A percentile compares a stretch with the other conserved stretches of the same genome.
These are phyloP conservation scores for Ophiocordyceps australis DNA, from an alignment of 2,329 filamentous ascomycete species.

Conservation along the genomic window DNA sequence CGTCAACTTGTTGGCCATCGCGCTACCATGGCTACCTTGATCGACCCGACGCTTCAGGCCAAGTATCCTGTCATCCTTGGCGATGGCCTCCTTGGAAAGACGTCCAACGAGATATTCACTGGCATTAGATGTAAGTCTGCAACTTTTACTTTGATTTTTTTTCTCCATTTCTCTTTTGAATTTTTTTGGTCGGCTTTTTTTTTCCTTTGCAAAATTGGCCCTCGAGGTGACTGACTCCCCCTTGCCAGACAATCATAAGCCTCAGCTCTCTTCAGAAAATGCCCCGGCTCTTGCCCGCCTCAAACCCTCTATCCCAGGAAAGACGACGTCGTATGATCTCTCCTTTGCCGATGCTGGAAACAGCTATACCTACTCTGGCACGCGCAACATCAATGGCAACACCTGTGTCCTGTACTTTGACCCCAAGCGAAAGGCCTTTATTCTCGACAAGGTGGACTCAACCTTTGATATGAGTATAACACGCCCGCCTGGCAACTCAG, in stretches of 20 bases:
- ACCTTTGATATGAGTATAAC: conserved; percentile 77
- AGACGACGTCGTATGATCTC: conserved; percentile 36
- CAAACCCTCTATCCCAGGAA: conserved; percentile 28
- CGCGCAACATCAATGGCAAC: conserved; percentile 32
- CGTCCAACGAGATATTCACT: conserved; percentile 39
- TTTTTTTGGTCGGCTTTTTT: no score
- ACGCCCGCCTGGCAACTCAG: conserved; percentile 45
- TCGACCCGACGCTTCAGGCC: conserved; percentile 41
- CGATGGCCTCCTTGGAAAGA: conserved; percentile 37
- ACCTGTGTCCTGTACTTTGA: conserved; percentile 63
- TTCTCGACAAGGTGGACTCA: conserved; percentile 67
- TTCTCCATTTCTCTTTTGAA: no score
- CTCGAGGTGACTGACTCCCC: no score
- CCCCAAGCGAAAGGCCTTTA: conserved; percentile 52
- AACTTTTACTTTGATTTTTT: no score
- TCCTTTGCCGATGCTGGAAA: conserved; percentile 33
- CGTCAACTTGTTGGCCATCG: no score
- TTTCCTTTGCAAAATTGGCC: no score
- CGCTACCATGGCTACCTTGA: conserved; percentile 19
- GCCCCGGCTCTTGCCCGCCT: conserved; percentile 29
- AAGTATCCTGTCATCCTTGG: conserved; percentile 47
- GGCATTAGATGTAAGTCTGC: conserved; percentile 43
- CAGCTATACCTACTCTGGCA: conserved; percentile 42
- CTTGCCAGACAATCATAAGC: conserved; percentile 41
- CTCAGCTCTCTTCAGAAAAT: conserved; percentile 27